Percentiles rank a stretch among this genome's conserved stretches.
Evolutionary conservation across 495 filamentous ascomycete genomes (phyloP).

Genomic region (Lepidopterella palustris): DNA sequence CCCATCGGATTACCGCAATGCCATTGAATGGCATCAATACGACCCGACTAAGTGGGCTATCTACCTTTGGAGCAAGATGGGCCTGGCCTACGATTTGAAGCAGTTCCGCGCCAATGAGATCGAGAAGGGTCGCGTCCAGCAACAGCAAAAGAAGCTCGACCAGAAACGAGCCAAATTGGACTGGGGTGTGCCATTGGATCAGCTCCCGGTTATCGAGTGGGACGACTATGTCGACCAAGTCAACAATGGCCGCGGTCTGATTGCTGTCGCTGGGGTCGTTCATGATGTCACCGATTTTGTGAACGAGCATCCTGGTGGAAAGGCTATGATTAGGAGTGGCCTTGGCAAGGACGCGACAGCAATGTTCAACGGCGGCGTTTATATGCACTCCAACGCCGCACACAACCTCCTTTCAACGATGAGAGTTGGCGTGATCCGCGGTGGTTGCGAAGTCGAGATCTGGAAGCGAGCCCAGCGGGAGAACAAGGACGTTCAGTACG

Average conservation of each 20-base stretch:
- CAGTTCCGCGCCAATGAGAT: conserved; percentile 97
- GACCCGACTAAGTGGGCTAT: conserved; percentile 99
- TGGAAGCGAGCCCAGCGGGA: conserved; percentile 94
- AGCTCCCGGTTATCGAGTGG: conserved; percentile 93
- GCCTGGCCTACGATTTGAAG: conserved; percentile 92
- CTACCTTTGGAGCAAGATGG: conserved; percentile 88
- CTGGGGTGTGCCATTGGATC: conserved; percentile 92
- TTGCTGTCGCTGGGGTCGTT: conserved; percentile 88
- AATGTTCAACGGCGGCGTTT: conserved; percentile 99
- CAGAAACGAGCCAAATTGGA: conserved; percentile 86
- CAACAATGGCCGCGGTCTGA: conserved; percentile 78
- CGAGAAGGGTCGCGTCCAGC: conserved; percentile 96
- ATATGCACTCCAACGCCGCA: conserved; percentile 94
- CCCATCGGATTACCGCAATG: conserved; percentile 97
- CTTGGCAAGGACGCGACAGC: conserved; percentile 97
- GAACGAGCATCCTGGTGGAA: conserved; percentile 94
- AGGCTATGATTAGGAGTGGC: conserved; percentile 85
- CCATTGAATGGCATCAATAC: conserved; percentile 96
- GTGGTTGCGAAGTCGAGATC: conserved; percentile 96
- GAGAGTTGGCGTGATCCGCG: conserved; percentile 92
- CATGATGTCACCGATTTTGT: conserved; percentile 95
- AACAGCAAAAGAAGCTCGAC: conserved; percentile 98
- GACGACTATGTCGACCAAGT: conserved; percentile 87
- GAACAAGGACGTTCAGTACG: conserved; percentile 72
- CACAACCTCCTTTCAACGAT: conserved; percentile 97